Evolutionary conservation across 257 asterid species (phyloP), one percentile per base, ranked within the genome.

Genomic region (Fraxinus quadrangulata): DNA sequence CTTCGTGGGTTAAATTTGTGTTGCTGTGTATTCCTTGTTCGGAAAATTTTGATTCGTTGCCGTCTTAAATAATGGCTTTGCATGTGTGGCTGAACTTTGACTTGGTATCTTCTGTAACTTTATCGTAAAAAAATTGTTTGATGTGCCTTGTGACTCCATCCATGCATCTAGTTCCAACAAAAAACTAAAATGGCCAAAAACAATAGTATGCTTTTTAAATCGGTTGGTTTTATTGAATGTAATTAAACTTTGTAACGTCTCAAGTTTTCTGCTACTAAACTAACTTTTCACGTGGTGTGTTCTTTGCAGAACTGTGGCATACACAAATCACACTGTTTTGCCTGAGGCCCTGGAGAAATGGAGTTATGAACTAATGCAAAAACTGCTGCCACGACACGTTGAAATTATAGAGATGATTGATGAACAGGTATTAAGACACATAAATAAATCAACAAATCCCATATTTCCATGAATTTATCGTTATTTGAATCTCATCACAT

Each of bases 321-420:
- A 92, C 83, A 92, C 97, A 23, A 92, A 92, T 82, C 97, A 90
- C 82, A 92, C 97, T 70, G 97, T 92, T 84, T 81, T 92, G 80
- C 97, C 97, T 16, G 97, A 92, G 88, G 97, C 97, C 61, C 84
- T 92, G 82, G 97, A 92, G 88, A 92, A 92, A 85, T 92, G 97
- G 97, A 91, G 92, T 81, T 91, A 86, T 56, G 95, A 89, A 71
- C 83, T 91, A 54, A 89, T 92, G 95, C 90, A 92, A 83, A 87
- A 81, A 75, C 84, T 92, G 83, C 97, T 92, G 82, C 97, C 97
- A 73, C 80, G 97, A 69, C 97, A 92, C 82, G 91, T 89, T 24
- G 97, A 92, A 89, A 89, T 92, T 80, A 91, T 92, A 80, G 92
- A 91, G 84, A 76, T 84, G 89, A 89, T 92, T 76, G 97, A 92